Conservation (phyloP, 1,284 basidiomycete genomes). For the Apiotrichum gracile region DNA sequence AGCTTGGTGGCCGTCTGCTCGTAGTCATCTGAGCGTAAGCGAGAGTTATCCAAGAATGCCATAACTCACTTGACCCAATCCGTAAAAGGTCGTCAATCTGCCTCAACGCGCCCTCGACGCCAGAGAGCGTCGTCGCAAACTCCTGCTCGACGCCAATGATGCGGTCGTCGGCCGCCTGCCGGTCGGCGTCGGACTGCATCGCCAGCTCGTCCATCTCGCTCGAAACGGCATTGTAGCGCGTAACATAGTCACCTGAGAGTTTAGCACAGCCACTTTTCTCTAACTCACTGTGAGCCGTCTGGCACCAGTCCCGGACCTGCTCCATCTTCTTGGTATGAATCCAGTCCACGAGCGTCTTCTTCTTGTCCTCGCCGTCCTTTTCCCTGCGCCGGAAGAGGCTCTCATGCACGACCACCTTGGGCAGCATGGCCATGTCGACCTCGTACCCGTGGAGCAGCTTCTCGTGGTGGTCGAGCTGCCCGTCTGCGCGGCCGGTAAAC, state of each 20-base stretch:
- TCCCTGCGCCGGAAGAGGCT: slow-evolving; percentile 29
- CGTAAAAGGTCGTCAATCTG: slow-evolving; percentile 29
- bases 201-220: slow-evolving; percentile 53
- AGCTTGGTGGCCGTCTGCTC: slow-evolving; percentile 30
- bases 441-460: slow-evolving; percentile 26
- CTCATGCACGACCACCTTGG: slow-evolving; percentile 36
- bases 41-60: accelerated
- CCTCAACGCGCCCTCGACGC: slow-evolving; percentile 31
- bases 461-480: slow-evolving; percentile 30
- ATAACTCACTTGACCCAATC: slow-evolving; percentile 7
- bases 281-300: slow-evolving; percentile 29
- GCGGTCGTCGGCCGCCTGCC: slow-evolving; percentile 58
- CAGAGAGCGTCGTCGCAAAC: slow-evolving; percentile 28
- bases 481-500: slow-evolving; percentile 29
- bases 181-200: slow-evolving; percentile 62
- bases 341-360: slow-evolving; percentile 41
- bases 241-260: slow-evolving; percentile 26
- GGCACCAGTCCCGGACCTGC: slow-evolving; percentile 39
- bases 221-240: slow-evolving; percentile 29
- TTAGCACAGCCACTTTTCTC: background rate
- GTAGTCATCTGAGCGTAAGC: slow-evolving; percentile 10
- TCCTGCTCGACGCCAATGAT: slow-evolving; percentile 52
- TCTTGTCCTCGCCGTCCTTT: slow-evolving; percentile 22
- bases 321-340: slow-evolving; percentile 43
- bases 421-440: slow-evolving; percentile 39